Percentiles rank a stretch among this genome's conserved stretches.
These are phyloP conservation scores for Tetrapisispora taiwanensis DNA, from an alignment of 805 yeast genomes.

Conservation along the genomic window DNA sequence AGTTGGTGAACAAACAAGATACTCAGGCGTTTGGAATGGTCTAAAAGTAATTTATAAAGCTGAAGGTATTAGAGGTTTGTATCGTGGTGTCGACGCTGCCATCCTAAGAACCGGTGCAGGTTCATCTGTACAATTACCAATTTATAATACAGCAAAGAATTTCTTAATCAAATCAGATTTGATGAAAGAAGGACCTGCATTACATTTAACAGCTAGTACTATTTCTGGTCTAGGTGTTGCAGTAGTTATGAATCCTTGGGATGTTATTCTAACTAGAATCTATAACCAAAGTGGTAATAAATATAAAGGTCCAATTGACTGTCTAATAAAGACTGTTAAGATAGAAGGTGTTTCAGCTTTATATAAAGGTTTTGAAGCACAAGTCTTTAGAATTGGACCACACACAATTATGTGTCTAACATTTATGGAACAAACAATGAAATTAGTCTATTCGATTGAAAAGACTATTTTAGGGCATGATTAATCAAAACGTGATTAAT, in stretches of 20 bases:
- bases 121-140: constrained; percentile 88
- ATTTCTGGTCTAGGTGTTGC: constrained; percentile 88
- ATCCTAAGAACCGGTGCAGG: constrained; percentile 91
- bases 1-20: constrained; percentile 90
- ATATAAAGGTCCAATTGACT: constrained; percentile 81
- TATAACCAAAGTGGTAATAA: constrained; percentile 88
- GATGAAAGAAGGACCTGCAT: constrained; percentile 50
- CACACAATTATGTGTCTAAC: constrained; percentile 85
- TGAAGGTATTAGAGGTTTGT: constrained; percentile 79
- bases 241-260: constrained; percentile 95
- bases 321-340: constrained; percentile 70
- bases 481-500: background rate
- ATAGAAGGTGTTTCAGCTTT: constrained; percentile 81
- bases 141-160: constrained; percentile 69
- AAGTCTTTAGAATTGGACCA: constrained; percentile 84
- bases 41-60: constrained; percentile 45
- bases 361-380: constrained; percentile 94
- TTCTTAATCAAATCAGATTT: constrained; percentile 44
- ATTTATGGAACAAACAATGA: constrained; percentile 87
- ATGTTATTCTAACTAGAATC: constrained; percentile 86
- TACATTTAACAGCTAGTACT: constrained; percentile 67
- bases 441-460: constrained; percentile 36
- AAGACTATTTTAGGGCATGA: constrained; percentile 14
- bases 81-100: constrained; percentile 91
- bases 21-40: constrained; percentile 61